Conservation (phyloP, 164 flowering plant genomes). For the Amborella trichopoda region DNA sequence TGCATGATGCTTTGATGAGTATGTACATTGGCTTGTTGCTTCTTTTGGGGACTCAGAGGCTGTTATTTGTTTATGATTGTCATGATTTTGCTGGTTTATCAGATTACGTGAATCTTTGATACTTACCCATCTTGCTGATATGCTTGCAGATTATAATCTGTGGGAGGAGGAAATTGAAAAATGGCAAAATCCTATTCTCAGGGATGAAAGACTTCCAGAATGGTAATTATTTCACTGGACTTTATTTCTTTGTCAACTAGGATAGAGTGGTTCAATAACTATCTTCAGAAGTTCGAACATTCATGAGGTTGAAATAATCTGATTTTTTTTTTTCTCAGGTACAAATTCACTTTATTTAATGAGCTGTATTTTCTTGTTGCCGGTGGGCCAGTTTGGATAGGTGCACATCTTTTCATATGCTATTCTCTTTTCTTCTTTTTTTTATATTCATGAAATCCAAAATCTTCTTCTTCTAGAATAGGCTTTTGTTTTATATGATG, state of each 20-base stretch:
- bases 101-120: too few relatives aligned
- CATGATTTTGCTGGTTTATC: too few relatives aligned
- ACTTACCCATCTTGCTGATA: too few relatives aligned
- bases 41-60: neutral
- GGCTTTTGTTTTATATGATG: too few relatives aligned
- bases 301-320: too few relatives aligned
- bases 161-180: conserved; percentile 99
- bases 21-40: conserved; percentile 15
- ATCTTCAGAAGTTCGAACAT: too few relatives aligned
- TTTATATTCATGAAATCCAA: too few relatives aligned
- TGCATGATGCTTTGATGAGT: conserved; percentile 86
- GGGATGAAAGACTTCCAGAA: conserved; percentile 78
- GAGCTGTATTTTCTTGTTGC: conserved; percentile 97
- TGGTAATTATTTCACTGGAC: conserved; percentile 53
- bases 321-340: conserved; percentile 43
- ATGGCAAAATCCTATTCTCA: conserved; percentile 90
- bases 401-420: conserved; percentile 20
- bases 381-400: conserved; percentile 98
- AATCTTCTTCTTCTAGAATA: too few relatives aligned
- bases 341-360: conserved; percentile 92
- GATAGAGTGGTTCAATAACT: too few relatives aligned
- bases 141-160: conserved; percentile 83
- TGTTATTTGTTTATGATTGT: too few relatives aligned
- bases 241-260: too few relatives aligned
- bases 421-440: too few relatives aligned